A percentile compares a stretch with the other conserved stretches of the same genome.
phyloP scores from a whole-genome alignment of 371 early-diverging fungal species.

The Syncephalis fuscata region DNA sequence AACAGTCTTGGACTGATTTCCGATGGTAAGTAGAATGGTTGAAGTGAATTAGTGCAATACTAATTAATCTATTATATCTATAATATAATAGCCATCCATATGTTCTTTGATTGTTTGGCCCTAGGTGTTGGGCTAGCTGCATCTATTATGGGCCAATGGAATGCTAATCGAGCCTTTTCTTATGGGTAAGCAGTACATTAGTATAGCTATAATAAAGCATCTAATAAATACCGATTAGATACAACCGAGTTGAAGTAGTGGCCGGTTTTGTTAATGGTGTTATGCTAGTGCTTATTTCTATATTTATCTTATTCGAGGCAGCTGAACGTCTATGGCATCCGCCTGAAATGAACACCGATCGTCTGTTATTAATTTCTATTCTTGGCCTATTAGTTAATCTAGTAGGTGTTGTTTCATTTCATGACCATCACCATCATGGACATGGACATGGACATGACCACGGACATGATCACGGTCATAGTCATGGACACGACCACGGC shows the following conservation, averaged over 20 bases:
- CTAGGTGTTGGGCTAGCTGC: constrained; percentile 74
- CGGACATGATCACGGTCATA: constrained; percentile 21
- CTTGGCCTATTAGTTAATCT: constrained; percentile 82
- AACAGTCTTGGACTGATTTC: constrained; percentile 86
- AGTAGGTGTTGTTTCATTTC: constrained; percentile 85
- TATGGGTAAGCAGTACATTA: constrained; percentile 36
- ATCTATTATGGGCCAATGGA: constrained; percentile 83
- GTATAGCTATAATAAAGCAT: neutral
- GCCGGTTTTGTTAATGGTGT: constrained; percentile 87
- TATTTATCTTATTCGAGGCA: constrained; percentile 80
- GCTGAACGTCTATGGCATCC: constrained; percentile 72
- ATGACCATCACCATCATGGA: constrained; percentile 62
- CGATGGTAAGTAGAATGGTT: constrained; percentile 43
- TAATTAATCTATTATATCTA: neutral
- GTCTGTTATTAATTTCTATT: constrained; percentile 69
- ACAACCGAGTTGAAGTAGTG: constrained; percentile 75
- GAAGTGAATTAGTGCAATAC: neutral
- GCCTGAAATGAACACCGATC: constrained; percentile 72
- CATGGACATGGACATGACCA: constrained; percentile 30
- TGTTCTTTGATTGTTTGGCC: constrained; percentile 93
- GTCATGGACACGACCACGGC: constrained; percentile 38
- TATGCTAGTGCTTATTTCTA: constrained; percentile 70
- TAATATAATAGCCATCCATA: constrained; percentile 61
- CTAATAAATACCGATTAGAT: constrained; percentile 24
- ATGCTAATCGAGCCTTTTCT: constrained; percentile 50